Evolutionary conservation across 2,329 filamentous ascomycete species (phyloP).

Genomic region (Pseudogymnoascus sp.): DNA sequence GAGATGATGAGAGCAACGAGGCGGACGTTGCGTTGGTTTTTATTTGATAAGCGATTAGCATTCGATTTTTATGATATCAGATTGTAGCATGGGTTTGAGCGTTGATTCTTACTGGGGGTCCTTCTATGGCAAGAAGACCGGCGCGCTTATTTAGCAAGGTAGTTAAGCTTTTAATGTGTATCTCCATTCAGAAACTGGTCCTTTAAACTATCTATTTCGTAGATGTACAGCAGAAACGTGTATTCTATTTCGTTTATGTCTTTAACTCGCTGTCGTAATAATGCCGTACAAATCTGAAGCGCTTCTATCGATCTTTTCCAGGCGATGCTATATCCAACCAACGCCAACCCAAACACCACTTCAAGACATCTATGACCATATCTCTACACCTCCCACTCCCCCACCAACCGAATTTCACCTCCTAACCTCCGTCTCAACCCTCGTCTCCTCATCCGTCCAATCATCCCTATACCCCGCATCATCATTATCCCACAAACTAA

Average conservation of each 20-base stretch:
- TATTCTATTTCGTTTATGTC: not conserved
- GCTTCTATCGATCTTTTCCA: not conserved
- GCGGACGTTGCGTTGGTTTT: not conserved
- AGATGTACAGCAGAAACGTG: not conserved
- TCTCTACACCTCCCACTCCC: constrained; percentile 14
- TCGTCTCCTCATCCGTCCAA: constrained; percentile 22
- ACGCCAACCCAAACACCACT: constrained; percentile 1
- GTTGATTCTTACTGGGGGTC: not conserved
- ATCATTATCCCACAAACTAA: constrained; percentile 26
- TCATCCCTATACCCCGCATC: constrained; percentile 24
- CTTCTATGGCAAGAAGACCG: not conserved
- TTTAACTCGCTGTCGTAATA: not conserved
- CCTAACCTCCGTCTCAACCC: constrained; percentile 11
- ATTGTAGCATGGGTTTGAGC: not conserved
- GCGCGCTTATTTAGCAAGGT: not conserved
- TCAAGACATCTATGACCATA: not conserved
- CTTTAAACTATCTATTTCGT: not conserved
- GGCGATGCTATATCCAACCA: constrained; percentile 2
- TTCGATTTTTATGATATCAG: not conserved
- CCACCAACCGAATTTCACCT: constrained; percentile 10
- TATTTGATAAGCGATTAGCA: constrained; percentile 8
- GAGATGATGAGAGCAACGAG: not conserved
- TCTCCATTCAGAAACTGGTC: not conserved
- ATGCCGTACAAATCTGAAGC: not conserved
- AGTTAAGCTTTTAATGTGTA: not conserved